A percentile compares a stretch with the other conserved stretches of the same genome.
Conservation (phyloP, 306 rosid species). For the Pyrus bretschneideri region DNA sequence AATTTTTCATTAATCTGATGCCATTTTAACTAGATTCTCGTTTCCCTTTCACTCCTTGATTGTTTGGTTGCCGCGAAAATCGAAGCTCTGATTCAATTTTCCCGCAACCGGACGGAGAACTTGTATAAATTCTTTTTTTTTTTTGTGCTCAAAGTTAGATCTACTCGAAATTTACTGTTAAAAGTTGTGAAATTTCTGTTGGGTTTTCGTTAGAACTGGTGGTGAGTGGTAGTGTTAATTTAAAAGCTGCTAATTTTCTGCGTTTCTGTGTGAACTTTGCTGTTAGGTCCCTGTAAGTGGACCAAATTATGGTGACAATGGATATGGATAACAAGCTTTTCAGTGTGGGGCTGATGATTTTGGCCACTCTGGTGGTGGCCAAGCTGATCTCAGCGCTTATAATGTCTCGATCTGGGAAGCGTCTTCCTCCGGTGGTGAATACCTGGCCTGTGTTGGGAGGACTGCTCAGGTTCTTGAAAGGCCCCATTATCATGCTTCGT, state of each 20-base stretch:
- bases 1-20: not conserved
- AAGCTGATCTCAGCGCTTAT: slow-evolving; percentile 47
- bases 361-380: slow-evolving; percentile 56
- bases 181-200: not conserved
- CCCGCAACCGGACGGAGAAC: not conserved
- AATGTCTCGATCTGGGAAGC: slow-evolving; percentile 48
- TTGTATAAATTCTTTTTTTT: not conserved
- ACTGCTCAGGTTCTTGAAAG: slow-evolving; percentile 54
- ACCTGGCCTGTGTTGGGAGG: slow-evolving; percentile 68
- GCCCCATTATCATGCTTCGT: slow-evolving; percentile 74
- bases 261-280: not conserved
- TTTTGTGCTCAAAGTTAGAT: not conserved
- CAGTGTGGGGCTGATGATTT: slow-evolving; percentile 45
- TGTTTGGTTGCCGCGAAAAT: not conserved
- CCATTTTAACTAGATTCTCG: not conserved
- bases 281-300: not conserved
- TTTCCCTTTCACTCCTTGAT: not conserved
- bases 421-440: slow-evolving; percentile 54
- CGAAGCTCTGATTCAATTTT: not conserved
- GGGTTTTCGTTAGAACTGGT: not conserved
- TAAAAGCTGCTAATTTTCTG: not conserved
- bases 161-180: not conserved
- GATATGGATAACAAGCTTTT: slow-evolving; percentile 35
- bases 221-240: not conserved
- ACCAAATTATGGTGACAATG: slow-evolving; percentile 7